Conservation (phyloP, 148 eudicot genomes). For the Rhododendron molle region DNA sequence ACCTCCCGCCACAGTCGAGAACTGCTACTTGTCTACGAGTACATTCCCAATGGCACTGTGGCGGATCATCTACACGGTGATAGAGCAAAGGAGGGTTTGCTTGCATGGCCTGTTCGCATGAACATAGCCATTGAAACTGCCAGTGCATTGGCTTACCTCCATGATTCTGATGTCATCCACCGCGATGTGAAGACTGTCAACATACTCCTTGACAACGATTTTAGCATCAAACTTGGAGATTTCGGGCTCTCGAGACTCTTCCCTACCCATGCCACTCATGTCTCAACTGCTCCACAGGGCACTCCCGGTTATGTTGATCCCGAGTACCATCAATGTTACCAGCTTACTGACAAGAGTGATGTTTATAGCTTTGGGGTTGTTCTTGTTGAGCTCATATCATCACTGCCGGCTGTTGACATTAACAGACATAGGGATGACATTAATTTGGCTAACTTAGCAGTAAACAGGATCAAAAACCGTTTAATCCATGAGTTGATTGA, state of each 20-base stretch:
- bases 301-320: constrained; percentile 57
- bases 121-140: constrained; percentile 39
- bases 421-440: constrained; percentile 39
- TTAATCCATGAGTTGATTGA: constrained; percentile 26
- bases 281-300: constrained; percentile 39
- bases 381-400: constrained; percentile 55
- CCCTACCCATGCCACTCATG: constrained; percentile 21
- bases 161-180: constrained; percentile 28
- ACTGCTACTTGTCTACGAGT: constrained; percentile 63
- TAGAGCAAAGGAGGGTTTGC: constrained; percentile 1
- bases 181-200: constrained; percentile 22
- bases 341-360: constrained; percentile 54
- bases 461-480: constrained; percentile 24
- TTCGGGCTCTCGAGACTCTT: constrained; percentile 24
- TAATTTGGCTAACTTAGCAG: constrained; percentile 42
- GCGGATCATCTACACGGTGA: constrained; percentile 25
- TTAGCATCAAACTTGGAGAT: constrained; percentile 32
- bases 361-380: constrained; percentile 68
- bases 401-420: constrained; percentile 48
- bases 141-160: constrained; percentile 33
- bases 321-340: constrained; percentile 50
- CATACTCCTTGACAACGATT: constrained; percentile 27
- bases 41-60: constrained; percentile 57
- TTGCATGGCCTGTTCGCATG: constrained; percentile 28
- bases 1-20: constrained; percentile 52